Evolutionary conservation across 2,329 filamentous ascomycete genomes (phyloP), one percentile per base, ranked within the genome.

Genomic region (Cercospora canescens): DNA sequence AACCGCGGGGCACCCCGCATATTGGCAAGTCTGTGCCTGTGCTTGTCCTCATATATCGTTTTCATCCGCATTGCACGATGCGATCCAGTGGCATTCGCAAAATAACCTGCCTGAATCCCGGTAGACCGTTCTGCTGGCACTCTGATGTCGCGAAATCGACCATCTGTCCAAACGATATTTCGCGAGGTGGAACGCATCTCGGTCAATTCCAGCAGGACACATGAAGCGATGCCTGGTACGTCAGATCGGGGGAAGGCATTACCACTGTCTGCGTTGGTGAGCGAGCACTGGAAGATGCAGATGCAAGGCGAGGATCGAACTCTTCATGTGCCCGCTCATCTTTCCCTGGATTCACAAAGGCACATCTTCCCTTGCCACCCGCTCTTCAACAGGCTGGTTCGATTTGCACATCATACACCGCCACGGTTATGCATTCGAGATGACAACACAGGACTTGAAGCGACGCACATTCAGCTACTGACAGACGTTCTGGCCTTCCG

Each of bases 401-500:
- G 80, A 32, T 79, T 78, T 60, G 80, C 80, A 11, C 72, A 76
- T 66, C 73, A 73, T 12, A 70, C 54, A 28, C 78, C 77, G 26
- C 71, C 77, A 41, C 74, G 74, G 35, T 67, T 80, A 57, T 80
- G 77, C 32, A 76, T 82, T 55, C 75, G 79, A 24, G 79, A 82
- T 73, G 75, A 75, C 48, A 78, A 78, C 28, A 77, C 76, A 6
- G 72, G 76, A 18, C 63, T 75, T 32, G 75, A 79, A 61, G 74
- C 76, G 41, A 81, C 78, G 1, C 79, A 83, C 69, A 56, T 79
- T 1, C 78, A 83, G 61, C 75, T 84, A 4, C 74, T 84, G 14
- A 78, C 77, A 18, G 81, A 84, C 69, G 79, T 82, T 8, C 72
- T 84, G 8, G 75, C 75, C 16, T 74, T 83, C n/a, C 80, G 81